Percentiles rank a stretch among this genome's conserved stretches.
Evolutionary conservation across 805 yeast genomes (phyloP).

Genomic region (Wickerhamiella domercqiae): DNA sequence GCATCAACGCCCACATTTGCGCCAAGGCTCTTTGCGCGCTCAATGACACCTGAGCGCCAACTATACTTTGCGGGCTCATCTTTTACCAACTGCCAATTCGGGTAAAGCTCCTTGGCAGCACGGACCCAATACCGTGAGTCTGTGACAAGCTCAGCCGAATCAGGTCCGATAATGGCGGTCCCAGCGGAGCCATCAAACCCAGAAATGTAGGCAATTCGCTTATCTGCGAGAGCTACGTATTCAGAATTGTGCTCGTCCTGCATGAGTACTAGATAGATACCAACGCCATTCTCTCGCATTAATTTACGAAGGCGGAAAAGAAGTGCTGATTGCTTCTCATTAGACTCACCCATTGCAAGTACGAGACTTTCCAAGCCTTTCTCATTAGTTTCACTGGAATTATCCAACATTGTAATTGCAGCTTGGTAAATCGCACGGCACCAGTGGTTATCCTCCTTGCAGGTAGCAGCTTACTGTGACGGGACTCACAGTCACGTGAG

Average conservation of each 20-base stretch:
- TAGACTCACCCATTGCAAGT: not conserved
- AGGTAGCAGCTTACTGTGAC: no score
- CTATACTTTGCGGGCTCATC: slow-evolving; percentile 50
- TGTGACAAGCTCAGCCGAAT: slow-evolving; percentile 67
- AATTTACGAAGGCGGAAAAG: slow-evolving; percentile 2
- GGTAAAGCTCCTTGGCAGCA: slow-evolving; percentile 68
- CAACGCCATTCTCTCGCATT: slow-evolving; percentile 50
- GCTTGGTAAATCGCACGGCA: no score
- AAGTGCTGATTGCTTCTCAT: not conserved
- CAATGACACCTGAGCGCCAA: slow-evolving; percentile 69
- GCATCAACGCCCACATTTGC: slow-evolving; percentile 66
- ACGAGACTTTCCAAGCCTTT: no score
- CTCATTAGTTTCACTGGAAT: no score
- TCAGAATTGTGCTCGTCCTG: slow-evolving; percentile 93
- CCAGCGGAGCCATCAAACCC: slow-evolving; percentile 92
- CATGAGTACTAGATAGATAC: slow-evolving; percentile 64
- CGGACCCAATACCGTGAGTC: slow-evolving; percentile 93
- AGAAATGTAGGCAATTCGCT: slow-evolving; percentile 64
- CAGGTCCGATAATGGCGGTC: slow-evolving; percentile 57
- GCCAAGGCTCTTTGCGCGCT: slow-evolving; percentile 34
- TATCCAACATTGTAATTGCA: no score
- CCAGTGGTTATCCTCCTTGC: no score
- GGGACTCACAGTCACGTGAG: no score
- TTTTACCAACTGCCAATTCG: slow-evolving; percentile 64
- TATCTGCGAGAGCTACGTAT: slow-evolving; percentile 69